Percentiles rank a stretch among this genome's conserved stretches.
These are phyloP conservation scores for Acrodontium crateriforme DNA, from an alignment of 2,329 filamentous ascomycete species.

Conservation along the genomic window DNA sequence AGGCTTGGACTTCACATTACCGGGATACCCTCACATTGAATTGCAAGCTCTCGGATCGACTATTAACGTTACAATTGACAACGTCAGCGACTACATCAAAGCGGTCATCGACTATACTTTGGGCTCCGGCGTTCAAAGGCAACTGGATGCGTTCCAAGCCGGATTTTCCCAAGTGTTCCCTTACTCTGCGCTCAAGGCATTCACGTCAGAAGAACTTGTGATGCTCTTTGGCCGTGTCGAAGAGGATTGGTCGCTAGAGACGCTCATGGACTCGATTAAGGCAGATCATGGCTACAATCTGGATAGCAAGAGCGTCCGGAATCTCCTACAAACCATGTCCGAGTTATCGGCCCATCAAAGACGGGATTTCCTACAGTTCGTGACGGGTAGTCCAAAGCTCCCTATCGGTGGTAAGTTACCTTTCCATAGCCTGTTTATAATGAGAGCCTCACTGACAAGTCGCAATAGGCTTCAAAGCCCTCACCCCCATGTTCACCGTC, in stretches of 20 bases:
- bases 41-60: slow-evolving; percentile 63
- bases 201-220: slow-evolving; percentile 88
- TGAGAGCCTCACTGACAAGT: slow-evolving; percentile 8
- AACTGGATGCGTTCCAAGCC: slow-evolving; percentile 78
- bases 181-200: slow-evolving; percentile 80
- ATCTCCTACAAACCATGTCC: slow-evolving; percentile 89
- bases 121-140: slow-evolving; percentile 71
- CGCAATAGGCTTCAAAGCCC: slow-evolving; percentile 74
- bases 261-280: slow-evolving; percentile 95
- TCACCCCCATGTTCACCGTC: slow-evolving; percentile 97
- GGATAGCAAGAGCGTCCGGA: slow-evolving; percentile 90
- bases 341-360: slow-evolving; percentile 61
- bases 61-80: slow-evolving; percentile 68
- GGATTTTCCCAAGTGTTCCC: slow-evolving; percentile 96
- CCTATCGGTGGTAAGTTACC: slow-evolving; percentile 76
- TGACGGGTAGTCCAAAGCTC: slow-evolving; percentile 92
- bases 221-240: slow-evolving; percentile 86
- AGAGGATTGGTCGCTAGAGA: slow-evolving; percentile 96
- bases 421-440: slow-evolving; percentile 4
- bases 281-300: slow-evolving; percentile 98
- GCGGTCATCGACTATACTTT: slow-evolving; percentile 85
- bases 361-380: slow-evolving; percentile 92
- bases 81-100: slow-evolving; percentile 79
- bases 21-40: slow-evolving; percentile 79
- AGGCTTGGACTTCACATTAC: slow-evolving; percentile 85